Conservation (phyloP, 371 early-diverging fungal species). For the Blakeslea trispora region DNA sequence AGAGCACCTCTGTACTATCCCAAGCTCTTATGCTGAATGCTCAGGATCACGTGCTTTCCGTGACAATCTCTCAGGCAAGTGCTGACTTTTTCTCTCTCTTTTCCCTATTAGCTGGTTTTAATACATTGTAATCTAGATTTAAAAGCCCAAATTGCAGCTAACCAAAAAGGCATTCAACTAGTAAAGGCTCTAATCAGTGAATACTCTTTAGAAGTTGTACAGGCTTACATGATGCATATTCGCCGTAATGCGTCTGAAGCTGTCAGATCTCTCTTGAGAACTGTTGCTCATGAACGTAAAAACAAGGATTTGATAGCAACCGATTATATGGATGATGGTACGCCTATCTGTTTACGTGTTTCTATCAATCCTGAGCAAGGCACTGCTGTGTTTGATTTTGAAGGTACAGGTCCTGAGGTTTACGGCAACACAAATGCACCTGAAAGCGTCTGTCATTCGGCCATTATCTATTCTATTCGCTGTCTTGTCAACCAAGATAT, state of each 20-base stretch:
- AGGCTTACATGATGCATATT: constrained; percentile 91
- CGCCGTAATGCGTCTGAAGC: constrained; percentile 87
- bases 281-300: constrained; percentile 47
- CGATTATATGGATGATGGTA: constrained; percentile 96
- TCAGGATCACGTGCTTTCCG: constrained; percentile 83
- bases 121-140: constrained; percentile 75
- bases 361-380: constrained; percentile 74
- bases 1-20: constrained; percentile 73
- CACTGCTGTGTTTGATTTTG: constrained; percentile 89
- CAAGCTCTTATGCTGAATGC: constrained; percentile 85
- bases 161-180: constrained; percentile 89
- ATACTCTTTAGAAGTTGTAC: constrained; percentile 85
- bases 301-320: constrained; percentile 59
- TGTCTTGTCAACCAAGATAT: constrained; percentile 88
- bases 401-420: constrained; percentile 87
- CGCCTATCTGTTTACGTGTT: constrained; percentile 76
- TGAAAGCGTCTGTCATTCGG: constrained; percentile 72
- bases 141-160: constrained; percentile 95
- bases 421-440: constrained; percentile 76
- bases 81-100: not conserved
- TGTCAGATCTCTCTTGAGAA: constrained; percentile 74
- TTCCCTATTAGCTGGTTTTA: not conserved
- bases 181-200: constrained; percentile 81
- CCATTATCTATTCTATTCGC: constrained; percentile 94
- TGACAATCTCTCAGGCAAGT: constrained; percentile 79